Evolutionary conservation across 345 rosid species (phyloP), one percentile per base, ranked within the genome.

Genomic region (thale cress (Arabidopsis thaliana)): DNA sequence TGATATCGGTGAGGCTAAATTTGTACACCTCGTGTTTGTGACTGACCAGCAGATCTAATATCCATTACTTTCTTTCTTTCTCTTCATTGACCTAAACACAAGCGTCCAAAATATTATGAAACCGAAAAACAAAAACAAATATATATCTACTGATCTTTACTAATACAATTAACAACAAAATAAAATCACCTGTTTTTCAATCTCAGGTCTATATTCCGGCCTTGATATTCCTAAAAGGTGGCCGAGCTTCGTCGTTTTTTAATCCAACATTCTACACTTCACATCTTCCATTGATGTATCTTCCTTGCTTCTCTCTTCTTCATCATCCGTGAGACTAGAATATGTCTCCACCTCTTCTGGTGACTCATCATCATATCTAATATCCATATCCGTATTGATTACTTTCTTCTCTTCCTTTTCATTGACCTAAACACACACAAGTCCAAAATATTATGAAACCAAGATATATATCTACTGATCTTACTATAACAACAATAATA

Each of bases 211-310:
- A 78, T 79, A 85, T 73, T 86, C 91, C 5, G 88, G 59, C n/a
- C 85, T 89, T 78, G 86, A 81, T 44, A 86, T 70, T 79, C 83
- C 84, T 16, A 68, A 0, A 78, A 46, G 78, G 0, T 46, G 80
- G 78, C 86, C 68, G 64, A 38, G 67, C 44, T 88, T 87, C 25
- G 73, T 82, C 0, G 84, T 82, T 76, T 89, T 86, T 60, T 89
- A 84, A 42, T 85, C 89, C 24, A 87, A 71, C 61, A 89, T 56
- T 65, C 64, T 81, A 4, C 5, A 75, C 85, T 89, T 91, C 36
- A 57, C 75, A 69, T 82, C 85, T 62, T 84, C 87, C 20, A 16
- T 16, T 16, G 20, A 16, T 16, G 20, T 16, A 16, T 16, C 20
- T 16, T 16, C 20, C 20, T 16, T 16, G 20, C 20, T 16, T 16